Evolutionary conservation across 192 early-diverging fungal genomes (phyloP).

Genomic region (Irineochytrium annulatum): DNA sequence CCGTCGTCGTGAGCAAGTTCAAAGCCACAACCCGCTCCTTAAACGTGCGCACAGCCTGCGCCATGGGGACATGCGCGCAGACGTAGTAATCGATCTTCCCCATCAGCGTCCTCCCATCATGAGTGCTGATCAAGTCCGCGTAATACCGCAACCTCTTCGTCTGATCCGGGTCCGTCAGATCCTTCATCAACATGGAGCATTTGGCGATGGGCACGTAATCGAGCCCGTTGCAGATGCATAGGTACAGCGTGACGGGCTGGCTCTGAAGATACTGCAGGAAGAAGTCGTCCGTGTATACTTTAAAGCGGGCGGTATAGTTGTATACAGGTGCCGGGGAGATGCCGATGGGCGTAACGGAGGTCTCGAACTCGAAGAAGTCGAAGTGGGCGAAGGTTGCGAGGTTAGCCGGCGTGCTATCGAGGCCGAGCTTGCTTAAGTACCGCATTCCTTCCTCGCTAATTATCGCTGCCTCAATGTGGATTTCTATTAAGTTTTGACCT

Average conservation of each 20-base stretch:
- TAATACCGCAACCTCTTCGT: slow-evolving; percentile 45
- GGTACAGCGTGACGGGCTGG: slow-evolving; percentile 32
- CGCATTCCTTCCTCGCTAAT: slow-evolving; percentile 32
- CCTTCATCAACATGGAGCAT: slow-evolving; percentile 45
- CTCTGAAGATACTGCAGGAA: slow-evolving; percentile 55
- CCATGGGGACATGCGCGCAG: slow-evolving; percentile 42
- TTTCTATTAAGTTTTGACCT: slow-evolving; percentile 49
- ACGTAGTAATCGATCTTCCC: slow-evolving; percentile 51
- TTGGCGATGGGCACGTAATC: slow-evolving; percentile 38
- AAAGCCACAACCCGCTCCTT: slow-evolving; percentile 48
- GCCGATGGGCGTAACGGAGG: slow-evolving; percentile 41
- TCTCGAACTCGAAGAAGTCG: slow-evolving; percentile 63
- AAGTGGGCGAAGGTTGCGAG: slow-evolving; percentile 42
- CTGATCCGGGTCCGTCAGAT: slow-evolving; percentile 38
- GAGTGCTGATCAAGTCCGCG: slow-evolving; percentile 41
- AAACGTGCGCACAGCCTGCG: slow-evolving; percentile 46
- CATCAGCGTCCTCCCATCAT: slow-evolving; percentile 43
- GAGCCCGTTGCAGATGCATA: slow-evolving; percentile 44
- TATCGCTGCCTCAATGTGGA: slow-evolving; percentile 40
- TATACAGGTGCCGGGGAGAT: slow-evolving; percentile 34
- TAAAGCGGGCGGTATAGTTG: slow-evolving; percentile 38
- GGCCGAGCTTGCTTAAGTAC: slow-evolving; percentile 23
- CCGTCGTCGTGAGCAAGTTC: slow-evolving; percentile 31
- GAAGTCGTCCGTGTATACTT: slow-evolving; percentile 54
- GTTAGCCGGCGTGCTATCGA: slow-evolving; percentile 16